Conservation (phyloP, 106 monocot genomes). For the Dactylorhiza incarnata region DNA sequence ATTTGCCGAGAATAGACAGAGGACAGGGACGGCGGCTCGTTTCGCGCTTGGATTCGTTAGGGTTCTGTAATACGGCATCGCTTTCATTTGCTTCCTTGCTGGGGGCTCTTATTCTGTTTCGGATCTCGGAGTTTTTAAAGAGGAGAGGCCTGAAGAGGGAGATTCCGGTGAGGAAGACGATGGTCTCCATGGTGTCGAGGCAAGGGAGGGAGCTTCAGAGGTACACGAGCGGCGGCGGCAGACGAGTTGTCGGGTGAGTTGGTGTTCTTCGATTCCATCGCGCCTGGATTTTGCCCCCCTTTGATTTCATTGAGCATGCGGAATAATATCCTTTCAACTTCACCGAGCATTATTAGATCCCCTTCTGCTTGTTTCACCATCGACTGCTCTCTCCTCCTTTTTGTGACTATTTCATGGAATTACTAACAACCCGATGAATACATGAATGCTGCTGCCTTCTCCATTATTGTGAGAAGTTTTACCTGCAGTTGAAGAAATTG, state of each 20-base stretch:
- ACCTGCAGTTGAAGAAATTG: background rate
- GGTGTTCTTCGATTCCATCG: background rate
- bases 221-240: conserved; percentile 8
- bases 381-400: background rate
- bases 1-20: background rate
- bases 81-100: background rate
- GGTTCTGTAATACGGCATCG: background rate
- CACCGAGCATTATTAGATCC: no score
- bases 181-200: background rate
- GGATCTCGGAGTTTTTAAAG: background rate
- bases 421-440: background rate
- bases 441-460: background rate
- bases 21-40: conserved; percentile 4
- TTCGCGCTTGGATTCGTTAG: background rate
- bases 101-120: background rate
- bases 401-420: background rate
- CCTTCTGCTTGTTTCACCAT: background rate
- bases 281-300: background rate
- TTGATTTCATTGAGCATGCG: background rate
- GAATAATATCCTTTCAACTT: no score
- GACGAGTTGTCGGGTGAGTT: conserved; percentile 12
- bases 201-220: conserved; percentile 13
- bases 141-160: background rate
- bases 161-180: background rate
- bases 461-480: background rate